These are phyloP conservation scores for Arabidopsis hybrid DNA, from an alignment of 441 rosid genomes.

Conservation along the genomic window DNA sequence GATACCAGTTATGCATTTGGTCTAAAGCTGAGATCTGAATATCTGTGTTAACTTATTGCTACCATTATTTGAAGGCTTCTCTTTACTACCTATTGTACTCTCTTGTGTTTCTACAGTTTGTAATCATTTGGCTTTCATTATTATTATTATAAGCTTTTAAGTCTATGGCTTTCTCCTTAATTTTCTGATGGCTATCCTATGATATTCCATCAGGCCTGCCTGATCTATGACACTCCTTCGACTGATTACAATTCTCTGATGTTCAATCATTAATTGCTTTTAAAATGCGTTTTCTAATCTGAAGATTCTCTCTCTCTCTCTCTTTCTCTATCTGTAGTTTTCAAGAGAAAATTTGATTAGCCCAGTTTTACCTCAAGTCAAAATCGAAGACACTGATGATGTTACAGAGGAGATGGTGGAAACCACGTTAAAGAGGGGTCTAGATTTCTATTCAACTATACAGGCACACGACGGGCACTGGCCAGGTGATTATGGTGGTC, in stretches of 20 bases:
- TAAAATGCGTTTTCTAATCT: neutral
- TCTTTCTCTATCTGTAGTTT: conserved; percentile 52
- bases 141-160: neutral
- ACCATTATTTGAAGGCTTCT: neutral
- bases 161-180: neutral
- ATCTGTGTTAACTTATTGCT: conserved; percentile 12
- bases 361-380: conserved; percentile 57
- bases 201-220: neutral
- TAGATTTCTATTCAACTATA: conserved; percentile 69
- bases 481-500: conserved; percentile 99
- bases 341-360: conserved; percentile 57
- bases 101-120: neutral
- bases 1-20: neutral
- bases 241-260: neutral
- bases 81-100: neutral
- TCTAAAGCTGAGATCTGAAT: neutral
- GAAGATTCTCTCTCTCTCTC: neutral
- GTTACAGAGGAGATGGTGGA: conserved; percentile 57
- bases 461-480: conserved; percentile 95
- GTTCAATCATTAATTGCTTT: conserved; percentile 6
- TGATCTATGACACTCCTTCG: conserved; percentile 11
- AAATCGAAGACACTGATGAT: conserved; percentile 57
- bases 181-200: neutral
- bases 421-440: conserved; percentile 62
- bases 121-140: conserved; percentile 5